Conservation (phyloP, 352 stramenopile genomes). For the Globisporangium polare region DNA sequence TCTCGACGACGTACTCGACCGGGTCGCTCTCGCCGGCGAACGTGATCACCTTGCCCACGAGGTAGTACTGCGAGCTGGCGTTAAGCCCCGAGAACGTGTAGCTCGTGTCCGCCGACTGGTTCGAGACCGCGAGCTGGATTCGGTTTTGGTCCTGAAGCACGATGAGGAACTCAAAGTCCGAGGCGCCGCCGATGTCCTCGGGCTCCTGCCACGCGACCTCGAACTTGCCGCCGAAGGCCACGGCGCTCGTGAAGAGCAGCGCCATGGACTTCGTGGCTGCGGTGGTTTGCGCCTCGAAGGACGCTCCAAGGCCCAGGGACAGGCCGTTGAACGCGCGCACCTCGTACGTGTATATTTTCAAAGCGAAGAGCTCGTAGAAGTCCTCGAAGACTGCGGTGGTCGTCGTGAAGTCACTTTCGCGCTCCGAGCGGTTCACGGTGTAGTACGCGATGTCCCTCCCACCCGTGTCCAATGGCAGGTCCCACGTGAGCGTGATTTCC, state of each 20-base stretch:
- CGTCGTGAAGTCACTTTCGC: constrained; percentile 6
- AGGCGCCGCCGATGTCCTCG: constrained; percentile 39
- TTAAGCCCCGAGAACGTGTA: constrained; percentile 19
- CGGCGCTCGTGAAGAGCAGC: constrained; percentile 15
- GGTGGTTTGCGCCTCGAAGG: constrained; percentile 15
- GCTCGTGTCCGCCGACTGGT: background rate
- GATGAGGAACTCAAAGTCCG: constrained; percentile 24
- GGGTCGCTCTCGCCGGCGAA: constrained; percentile 18
- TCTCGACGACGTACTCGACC: constrained; percentile 13
- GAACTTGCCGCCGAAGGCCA: constrained; percentile 38
- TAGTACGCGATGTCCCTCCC: constrained; percentile 39
- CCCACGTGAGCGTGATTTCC: constrained; percentile 36
- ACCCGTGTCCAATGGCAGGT: constrained; percentile 37
- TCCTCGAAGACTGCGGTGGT: constrained; percentile 30
- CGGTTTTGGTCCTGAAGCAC: background rate
- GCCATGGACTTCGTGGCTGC: constrained; percentile 25
- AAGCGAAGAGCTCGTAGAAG: constrained; percentile 22
- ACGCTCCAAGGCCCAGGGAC: constrained; percentile 13
- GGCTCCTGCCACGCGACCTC: constrained; percentile 34
- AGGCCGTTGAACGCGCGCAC: constrained; percentile 47
- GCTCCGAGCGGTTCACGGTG: constrained; percentile 27
- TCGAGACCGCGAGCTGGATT: background rate
- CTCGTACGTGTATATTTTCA: constrained; percentile 32
- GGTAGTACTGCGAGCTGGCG: constrained; percentile 23
- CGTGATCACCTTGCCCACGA: constrained; percentile 22